Evolutionary conservation across 768 basidiomycete species (phyloP).

Genomic region (Coprinopsis marcescibilis): DNA sequence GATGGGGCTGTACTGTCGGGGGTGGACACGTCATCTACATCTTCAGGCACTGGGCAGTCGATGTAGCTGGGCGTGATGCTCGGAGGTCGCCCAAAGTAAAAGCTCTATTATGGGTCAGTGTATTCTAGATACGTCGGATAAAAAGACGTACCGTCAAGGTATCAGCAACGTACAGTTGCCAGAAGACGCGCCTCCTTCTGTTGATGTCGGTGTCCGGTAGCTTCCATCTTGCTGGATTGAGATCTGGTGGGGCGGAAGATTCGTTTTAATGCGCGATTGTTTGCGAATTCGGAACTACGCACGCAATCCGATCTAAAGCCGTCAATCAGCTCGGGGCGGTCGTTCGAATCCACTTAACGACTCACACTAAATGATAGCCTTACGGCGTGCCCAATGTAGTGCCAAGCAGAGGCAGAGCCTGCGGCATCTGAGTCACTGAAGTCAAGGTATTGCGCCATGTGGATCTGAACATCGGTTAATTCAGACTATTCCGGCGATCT

Average conservation of each 20-base stretch:
- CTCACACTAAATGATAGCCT: constrained; percentile 57
- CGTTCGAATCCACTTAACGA: constrained; percentile 10
- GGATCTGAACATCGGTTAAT: constrained; percentile 22
- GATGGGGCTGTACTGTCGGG: constrained; percentile 6
- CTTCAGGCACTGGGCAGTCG: constrained; percentile 51
- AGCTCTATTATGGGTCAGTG: constrained; percentile 37
- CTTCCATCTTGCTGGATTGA: constrained; percentile 57
- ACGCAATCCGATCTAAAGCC: constrained; percentile 47
- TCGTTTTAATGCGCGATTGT: too few species aligned
- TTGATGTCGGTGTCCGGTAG: constrained; percentile 39
- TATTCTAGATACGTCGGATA: not conserved
- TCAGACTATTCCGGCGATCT: not conserved
- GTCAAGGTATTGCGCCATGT: constrained; percentile 48
- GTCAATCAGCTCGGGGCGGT: not conserved
- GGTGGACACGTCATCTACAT: constrained; percentile 25
- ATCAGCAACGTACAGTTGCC: constrained; percentile 62
- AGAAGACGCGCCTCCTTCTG: constrained; percentile 54
- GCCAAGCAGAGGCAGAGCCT: constrained; percentile 45
- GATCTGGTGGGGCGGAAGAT: too few species aligned
- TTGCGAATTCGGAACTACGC: constrained; percentile 18
- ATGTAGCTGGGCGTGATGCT: constrained; percentile 45
- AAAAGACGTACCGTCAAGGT: constrained; percentile 46
- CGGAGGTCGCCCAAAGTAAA: constrained; percentile 56
- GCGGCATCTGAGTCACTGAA: constrained; percentile 46
- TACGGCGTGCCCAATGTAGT: constrained; percentile 53